phyloP scores from a whole-genome alignment of 2,329 filamentous ascomycete genomes.

The Trichoderma sp. region DNA sequence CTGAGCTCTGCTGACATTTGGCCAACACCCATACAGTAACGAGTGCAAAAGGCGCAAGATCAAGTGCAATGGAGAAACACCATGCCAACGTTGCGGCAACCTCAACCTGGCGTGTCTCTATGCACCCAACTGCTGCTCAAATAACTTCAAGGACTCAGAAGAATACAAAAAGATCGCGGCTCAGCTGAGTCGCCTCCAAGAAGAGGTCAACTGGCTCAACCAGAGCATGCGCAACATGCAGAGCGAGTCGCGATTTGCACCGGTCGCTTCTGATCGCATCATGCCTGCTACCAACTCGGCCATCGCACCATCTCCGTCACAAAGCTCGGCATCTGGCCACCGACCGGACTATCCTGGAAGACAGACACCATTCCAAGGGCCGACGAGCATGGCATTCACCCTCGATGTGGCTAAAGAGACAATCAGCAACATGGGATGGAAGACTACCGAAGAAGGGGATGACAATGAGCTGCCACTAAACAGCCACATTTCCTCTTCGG shows the following conservation, averaged over 20 bases:
- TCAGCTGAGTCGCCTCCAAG: slow-evolving; percentile 72
- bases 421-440: slow-evolving; percentile 85
- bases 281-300: slow-evolving; percentile 33
- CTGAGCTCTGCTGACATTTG: slow-evolving; percentile 8
- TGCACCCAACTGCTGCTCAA: slow-evolving; percentile 64
- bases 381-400: slow-evolving; percentile 81
- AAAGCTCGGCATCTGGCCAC: slow-evolving; percentile 37
- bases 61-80: slow-evolving; percentile 68
- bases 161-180: slow-evolving; percentile 80
- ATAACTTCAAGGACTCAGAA: slow-evolving; percentile 86
- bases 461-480: slow-evolving; percentile 48
- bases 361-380: slow-evolving; percentile 71
- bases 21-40: slow-evolving; percentile 47
- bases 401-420: slow-evolving; percentile 84
- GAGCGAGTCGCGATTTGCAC: slow-evolving; percentile 46
- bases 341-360: slow-evolving; percentile 49
- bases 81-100: slow-evolving; percentile 65
- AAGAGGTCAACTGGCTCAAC: slow-evolving; percentile 77
- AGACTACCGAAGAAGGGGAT: slow-evolving; percentile 56
- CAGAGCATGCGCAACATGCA: slow-evolving; percentile 68
- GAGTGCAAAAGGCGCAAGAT: slow-evolving; percentile 74
- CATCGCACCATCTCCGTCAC: slow-evolving; percentile 43
- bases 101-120: slow-evolving; percentile 65
- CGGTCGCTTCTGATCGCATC: slow-evolving; percentile 27
- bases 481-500: slow-evolving; percentile 24